Conservation (phyloP, 73 alveolate genomes). For the Paramecium caudatum region DNA sequence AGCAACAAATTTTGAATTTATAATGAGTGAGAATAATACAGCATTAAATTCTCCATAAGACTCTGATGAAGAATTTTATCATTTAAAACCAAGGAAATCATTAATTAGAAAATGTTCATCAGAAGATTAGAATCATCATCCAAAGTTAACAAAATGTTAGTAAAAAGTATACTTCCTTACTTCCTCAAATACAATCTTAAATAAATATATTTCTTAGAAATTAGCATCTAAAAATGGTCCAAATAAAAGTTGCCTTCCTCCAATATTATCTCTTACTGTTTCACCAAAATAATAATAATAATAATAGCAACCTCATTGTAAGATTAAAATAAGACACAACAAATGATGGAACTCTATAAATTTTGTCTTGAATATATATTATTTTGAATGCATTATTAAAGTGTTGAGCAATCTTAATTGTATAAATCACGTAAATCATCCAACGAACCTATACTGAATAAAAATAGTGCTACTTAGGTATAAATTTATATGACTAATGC, state of each 20-base stretch:
- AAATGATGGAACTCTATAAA: too few relatives aligned
- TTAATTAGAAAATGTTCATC: background rate
- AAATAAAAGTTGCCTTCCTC: too few relatives aligned
- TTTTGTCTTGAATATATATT: too few relatives aligned
- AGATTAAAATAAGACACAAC: too few relatives aligned
- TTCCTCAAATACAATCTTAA: background rate
- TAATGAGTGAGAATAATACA: background rate
- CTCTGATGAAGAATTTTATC: constrained; percentile 60
- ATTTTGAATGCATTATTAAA: too few relatives aligned
- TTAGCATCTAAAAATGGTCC: too few relatives aligned
- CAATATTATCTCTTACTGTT: too few relatives aligned
- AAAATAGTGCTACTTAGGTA: constrained; percentile 2
- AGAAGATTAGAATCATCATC: background rate
- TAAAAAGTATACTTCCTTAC: background rate
- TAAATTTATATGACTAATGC: constrained; percentile 13
- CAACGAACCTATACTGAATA: constrained; percentile 24
- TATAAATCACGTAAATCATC: background rate
- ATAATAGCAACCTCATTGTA: too few relatives aligned
- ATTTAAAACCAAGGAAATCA: constrained; percentile 29
- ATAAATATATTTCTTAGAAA: constrained; percentile 17
- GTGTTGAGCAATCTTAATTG: too few relatives aligned
- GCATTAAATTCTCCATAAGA: constrained; percentile 18
- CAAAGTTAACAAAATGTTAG: background rate
- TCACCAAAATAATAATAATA: too few relatives aligned
- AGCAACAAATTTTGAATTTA: background rate